These are phyloP conservation scores for Lipomyces starkeyi DNA, from an alignment of 805 yeast genomes.

Conservation along the genomic window DNA sequence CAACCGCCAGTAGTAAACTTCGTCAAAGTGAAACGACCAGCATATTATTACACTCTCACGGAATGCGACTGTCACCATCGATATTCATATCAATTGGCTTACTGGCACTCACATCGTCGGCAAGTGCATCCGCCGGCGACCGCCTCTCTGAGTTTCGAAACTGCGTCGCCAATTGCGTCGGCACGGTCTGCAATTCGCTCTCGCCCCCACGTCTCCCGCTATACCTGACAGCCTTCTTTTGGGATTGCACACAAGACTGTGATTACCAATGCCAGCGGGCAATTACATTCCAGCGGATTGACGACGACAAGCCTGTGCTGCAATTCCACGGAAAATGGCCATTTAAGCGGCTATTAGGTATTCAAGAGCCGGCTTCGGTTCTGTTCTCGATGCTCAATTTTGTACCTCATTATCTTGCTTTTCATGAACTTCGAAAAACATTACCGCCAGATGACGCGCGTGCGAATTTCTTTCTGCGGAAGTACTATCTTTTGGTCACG, in stretches of 20 bases:
- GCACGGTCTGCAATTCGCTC: conserved; percentile 48
- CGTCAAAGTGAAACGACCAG: no score
- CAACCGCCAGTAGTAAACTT: no score
- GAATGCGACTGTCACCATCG: not conserved
- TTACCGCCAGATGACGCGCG: conserved; percentile 30
- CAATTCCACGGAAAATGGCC: conserved; percentile 99
- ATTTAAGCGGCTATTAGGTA: conserved; percentile 72
- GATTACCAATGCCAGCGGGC: conserved; percentile 91
- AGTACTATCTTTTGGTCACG: conserved; percentile 57
- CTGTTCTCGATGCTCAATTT: conserved; percentile 77
- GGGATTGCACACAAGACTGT: conserved; percentile 83
- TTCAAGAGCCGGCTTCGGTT: conserved; percentile 84
- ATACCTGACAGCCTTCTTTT: conserved; percentile 57
- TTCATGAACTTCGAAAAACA: conserved; percentile 32
- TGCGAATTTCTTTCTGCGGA: conserved; percentile 38
- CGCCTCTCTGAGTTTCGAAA: conserved; percentile 54
- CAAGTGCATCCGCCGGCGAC: conserved; percentile 58
- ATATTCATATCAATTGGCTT: not conserved
- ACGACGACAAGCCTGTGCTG: conserved; percentile 57
- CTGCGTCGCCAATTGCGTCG: conserved; percentile 51
- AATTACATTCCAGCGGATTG: conserved; percentile 62
- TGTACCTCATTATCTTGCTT: conserved; percentile 61
- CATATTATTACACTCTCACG: not conserved
- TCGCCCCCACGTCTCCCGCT: conserved; percentile 45
- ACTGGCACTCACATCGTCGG: not conserved